phyloP scores from a whole-genome alignment of 225 moss, liverwort and hornwort genomes.

The Pleurozium schreberi region DNA sequence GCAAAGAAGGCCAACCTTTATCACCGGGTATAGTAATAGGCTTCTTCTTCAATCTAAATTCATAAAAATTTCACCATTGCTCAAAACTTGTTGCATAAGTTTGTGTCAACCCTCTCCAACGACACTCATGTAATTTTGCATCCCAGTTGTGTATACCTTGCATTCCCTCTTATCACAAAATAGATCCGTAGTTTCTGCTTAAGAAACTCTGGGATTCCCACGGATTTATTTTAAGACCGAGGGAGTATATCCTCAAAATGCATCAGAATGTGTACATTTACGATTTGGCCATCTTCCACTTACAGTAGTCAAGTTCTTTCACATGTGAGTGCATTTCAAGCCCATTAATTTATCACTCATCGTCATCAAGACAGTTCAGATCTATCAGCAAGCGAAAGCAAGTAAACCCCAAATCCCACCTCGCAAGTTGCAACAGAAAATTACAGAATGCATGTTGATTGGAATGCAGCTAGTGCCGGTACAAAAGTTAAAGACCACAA shows the following conservation, averaged over 20 bases:
- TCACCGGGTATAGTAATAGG: accelerated
- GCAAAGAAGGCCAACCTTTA: accelerated
- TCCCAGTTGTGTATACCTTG: not conserved
- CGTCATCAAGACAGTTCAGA: no score
- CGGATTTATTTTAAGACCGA: not conserved
- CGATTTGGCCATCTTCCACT: not conserved
- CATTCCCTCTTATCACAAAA: not conserved
- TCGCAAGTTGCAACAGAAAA: not conserved
- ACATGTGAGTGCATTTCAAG: not conserved
- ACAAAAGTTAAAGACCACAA: not conserved
- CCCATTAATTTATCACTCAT: not conserved
- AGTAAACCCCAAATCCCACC: not conserved
- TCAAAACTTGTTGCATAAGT: not conserved
- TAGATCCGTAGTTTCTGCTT: not conserved
- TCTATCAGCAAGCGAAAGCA: not conserved
- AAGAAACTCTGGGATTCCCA: not conserved
- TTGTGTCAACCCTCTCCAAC: not conserved
- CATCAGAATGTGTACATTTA: not conserved
- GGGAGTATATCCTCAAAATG: not conserved
- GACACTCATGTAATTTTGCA: not conserved
- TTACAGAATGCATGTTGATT: not conserved
- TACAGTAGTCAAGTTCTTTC: not conserved
- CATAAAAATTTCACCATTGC: not conserved
- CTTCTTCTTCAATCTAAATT: not conserved
- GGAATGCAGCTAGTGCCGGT: not conserved